Percentiles rank a stretch among this genome's conserved stretches.
phyloP scores from a whole-genome alignment of 83 land plant species.

The Picea abies region DNA sequence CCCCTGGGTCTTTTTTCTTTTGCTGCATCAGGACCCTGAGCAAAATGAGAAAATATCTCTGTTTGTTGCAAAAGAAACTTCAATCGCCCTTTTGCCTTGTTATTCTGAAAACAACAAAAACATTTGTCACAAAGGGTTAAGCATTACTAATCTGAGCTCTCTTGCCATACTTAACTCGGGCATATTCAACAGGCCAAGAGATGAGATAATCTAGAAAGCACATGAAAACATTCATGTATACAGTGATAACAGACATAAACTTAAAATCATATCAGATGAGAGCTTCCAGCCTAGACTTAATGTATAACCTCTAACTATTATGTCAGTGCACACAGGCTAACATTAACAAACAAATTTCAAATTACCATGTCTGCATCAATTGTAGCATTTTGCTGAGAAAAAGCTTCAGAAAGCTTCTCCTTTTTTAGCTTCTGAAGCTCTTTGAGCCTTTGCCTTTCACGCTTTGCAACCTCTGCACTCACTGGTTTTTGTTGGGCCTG shows the following conservation, averaged over 20 bases:
- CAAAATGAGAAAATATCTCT: conserved; percentile 98
- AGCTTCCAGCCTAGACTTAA: background rate
- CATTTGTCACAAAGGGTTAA: background rate
- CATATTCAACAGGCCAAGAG: background rate
- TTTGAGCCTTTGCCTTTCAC: conserved; percentile 80
- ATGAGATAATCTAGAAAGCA: too few species aligned
- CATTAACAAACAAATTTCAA: background rate
- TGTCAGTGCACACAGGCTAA: background rate
- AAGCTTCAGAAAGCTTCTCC: conserved; percentile 75
- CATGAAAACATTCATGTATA: background rate
- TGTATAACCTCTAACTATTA: background rate
- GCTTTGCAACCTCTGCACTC: conserved; percentile 63
- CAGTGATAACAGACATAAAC: background rate
- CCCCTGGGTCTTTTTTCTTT: conserved; percentile 62
- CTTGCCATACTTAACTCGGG: too few species aligned
- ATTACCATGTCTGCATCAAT: conserved; percentile 97
- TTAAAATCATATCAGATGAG: background rate
- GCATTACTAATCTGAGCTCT: background rate
- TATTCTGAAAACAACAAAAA: conserved; percentile 57
- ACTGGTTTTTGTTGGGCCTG: background rate
- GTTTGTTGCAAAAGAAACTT: conserved; percentile 95
- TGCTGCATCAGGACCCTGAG: conserved; percentile 68
- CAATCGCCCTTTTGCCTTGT: conserved; percentile 89
- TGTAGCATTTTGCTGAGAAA: conserved; percentile 84
- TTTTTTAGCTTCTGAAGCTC: conserved; percentile 88